Evolutionary conservation across 1,139 yeast species (phyloP).

Genomic region (Suzukiozyma palmioleophila): DNA sequence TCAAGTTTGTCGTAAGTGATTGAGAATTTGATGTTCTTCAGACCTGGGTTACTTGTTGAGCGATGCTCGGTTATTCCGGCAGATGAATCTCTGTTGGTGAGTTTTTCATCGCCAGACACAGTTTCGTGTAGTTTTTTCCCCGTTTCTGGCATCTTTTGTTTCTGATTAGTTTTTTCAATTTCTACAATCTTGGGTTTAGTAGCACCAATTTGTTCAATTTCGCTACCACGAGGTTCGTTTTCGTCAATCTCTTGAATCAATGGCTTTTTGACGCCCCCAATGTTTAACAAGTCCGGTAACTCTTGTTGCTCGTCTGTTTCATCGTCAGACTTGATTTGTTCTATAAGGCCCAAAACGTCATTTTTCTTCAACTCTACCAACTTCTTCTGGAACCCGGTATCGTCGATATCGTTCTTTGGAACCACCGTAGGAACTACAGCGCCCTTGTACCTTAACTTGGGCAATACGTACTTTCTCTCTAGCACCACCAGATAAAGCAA

Average conservation of each 20-base stretch:
- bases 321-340: slow-evolving; percentile 26
- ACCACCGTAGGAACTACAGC: slow-evolving; percentile 35
- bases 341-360: slow-evolving; percentile 40
- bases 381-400: slow-evolving; percentile 29
- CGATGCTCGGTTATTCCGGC: neutral
- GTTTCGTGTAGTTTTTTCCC: too few species aligned
- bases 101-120: too few species aligned
- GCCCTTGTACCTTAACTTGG: slow-evolving; percentile 65
- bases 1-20: slow-evolving; percentile 8
- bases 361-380: slow-evolving; percentile 30
- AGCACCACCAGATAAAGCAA: slow-evolving; percentile 35
- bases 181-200: neutral
- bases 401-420: slow-evolving; percentile 26
- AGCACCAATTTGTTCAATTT: neutral
- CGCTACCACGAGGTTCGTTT: neutral
- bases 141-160: too few species aligned
- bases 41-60: slow-evolving; percentile 1
- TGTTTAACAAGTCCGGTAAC: slow-evolving; percentile 17
- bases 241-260: slow-evolving; percentile 38
- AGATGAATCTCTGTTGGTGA: neutral
- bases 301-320: slow-evolving; percentile 14
- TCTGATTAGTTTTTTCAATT: neutral
- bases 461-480: slow-evolving; percentile 45
- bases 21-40: neutral
- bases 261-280: slow-evolving; percentile 16